Evolutionary conservation across 768 basidiomycete genomes (phyloP), one percentile per base, ranked within the genome.

Genomic region (Tricholoma flavovirens): DNA sequence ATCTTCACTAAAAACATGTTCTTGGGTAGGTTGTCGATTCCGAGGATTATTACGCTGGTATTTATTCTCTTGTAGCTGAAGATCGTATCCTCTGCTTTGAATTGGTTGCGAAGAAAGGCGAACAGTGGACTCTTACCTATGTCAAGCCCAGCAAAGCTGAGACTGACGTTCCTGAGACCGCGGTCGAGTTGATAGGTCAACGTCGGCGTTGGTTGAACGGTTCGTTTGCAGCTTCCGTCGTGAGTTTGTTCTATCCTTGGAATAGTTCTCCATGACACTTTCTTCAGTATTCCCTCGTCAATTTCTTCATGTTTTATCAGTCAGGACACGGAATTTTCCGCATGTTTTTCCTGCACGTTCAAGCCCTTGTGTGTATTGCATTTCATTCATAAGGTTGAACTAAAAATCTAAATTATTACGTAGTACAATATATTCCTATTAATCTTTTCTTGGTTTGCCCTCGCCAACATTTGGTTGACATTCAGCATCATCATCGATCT

Each of bases 1-100:
- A 95, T 97, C 64, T 96, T 97, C 77, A 93, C 91, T 33, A 96
- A 95, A 75, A 96, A 95, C 65, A 80, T 80, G 78, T 80, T 80
- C 65, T 73, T 79, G 66, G 77, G 75, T 74, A 59, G 14, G 64
- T 62, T 22, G 29, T 14, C 29, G 17, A 3, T 12, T 22, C 2
- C 43, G 4, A 3, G 10, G 9, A 17, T n/a, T 45, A 29, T 42
- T 53, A 4, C 8, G 49, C 12, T 32, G 12, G 14, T 40, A 56
- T 29, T 64, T 8, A 45, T 55, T 24, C 55, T 9, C 26, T 36
- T 58, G 24, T 45, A 75, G 93, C 93, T 55, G 93, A 95, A 73
- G 93, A 96, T 77, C 91, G 95, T 77, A 98, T 98, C 61, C 80
- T 98, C 24, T 98, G 95, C 73, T 98, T 98, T 72, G 95, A 98